These are phyloP conservation scores for Kluyveromyces aestuarii DNA, from an alignment of 805 yeast genomes.

Conservation along the genomic window DNA sequence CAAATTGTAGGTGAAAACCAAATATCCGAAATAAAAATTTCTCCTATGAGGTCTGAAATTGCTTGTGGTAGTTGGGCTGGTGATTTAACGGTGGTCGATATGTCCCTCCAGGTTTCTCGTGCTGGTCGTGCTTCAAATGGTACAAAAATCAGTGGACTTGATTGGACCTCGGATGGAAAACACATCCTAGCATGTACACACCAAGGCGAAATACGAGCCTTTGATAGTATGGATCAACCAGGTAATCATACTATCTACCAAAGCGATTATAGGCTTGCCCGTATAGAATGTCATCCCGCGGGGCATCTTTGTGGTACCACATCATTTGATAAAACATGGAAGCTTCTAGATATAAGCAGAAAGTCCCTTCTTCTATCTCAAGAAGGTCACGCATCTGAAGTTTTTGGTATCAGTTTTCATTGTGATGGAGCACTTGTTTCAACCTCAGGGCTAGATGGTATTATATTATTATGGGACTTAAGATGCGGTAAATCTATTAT, in stretches of 20 bases:
- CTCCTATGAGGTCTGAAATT: conserved; percentile 31
- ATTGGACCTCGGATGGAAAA: conserved; percentile 42
- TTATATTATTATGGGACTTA: conserved; percentile 76
- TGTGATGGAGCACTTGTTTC: conserved; percentile 70
- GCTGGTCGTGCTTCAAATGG: conserved; percentile 32
- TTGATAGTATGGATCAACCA: conserved; percentile 12
- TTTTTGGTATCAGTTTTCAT: conserved; percentile 54
- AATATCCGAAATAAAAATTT: conserved; percentile 46
- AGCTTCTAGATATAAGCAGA: conserved; percentile 65
- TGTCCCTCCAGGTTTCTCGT: conserved; percentile 30
- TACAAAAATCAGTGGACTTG: conserved; percentile 64
- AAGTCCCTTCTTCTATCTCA: conserved; percentile 50
- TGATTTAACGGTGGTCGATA: conserved; percentile 26
- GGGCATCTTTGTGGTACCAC: conserved; percentile 53
- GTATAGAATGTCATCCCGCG: conserved; percentile 56
- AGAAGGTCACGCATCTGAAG: conserved; percentile 79
- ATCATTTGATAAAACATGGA: conserved; percentile 82
- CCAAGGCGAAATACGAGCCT: conserved; percentile 34
- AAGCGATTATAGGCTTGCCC: conserved; percentile 43
- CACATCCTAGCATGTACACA: conserved; percentile 37
- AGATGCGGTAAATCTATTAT: conserved; percentile 62
- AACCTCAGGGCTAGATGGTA: conserved; percentile 71
- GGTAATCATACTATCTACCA: conserved; percentile 35
- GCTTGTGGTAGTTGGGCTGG: conserved; percentile 88
- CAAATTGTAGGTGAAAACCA: conserved; percentile 67